Conservation (phyloP, 768 basidiomycete genomes). For the Paxillus involutus region DNA sequence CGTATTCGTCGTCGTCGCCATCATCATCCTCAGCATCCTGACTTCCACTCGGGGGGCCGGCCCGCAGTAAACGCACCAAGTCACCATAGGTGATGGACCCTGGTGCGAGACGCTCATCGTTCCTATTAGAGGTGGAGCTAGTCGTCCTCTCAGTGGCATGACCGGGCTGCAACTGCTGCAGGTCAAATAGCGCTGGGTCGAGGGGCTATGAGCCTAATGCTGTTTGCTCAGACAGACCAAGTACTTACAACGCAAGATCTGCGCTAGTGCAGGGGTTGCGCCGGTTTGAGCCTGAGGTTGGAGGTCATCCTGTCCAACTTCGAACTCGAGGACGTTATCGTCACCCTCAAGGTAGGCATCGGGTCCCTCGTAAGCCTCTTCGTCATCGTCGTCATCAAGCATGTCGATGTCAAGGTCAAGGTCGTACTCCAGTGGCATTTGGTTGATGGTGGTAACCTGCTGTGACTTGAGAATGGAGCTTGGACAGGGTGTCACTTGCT, state of each 20-base stretch:
- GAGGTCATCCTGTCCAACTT: constrained; percentile 25
- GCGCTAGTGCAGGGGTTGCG: constrained; percentile 15
- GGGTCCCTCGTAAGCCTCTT: constrained; percentile 33
- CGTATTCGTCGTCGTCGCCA: constrained; percentile 32
- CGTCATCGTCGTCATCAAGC: constrained; percentile 21
- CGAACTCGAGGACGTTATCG: constrained; percentile 35
- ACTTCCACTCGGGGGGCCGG: constrained; percentile 16
- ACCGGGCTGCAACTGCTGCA: constrained; percentile 22
- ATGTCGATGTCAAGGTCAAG: constrained; percentile 18
- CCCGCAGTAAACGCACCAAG: constrained; percentile 22
- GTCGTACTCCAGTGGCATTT: constrained; percentile 21
- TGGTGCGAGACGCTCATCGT: not conserved
- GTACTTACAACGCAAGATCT: constrained; percentile 31
- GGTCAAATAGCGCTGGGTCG: constrained; percentile 26
- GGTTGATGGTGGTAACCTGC: not conserved
- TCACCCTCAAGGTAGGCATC: constrained; percentile 35
- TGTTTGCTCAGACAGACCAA: not conserved
- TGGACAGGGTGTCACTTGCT: no score
- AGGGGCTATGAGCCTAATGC: constrained; percentile 2
- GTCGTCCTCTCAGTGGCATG: constrained; percentile 9
- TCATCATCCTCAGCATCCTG: constrained; percentile 45
- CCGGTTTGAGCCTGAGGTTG: not conserved
- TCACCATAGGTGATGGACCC: constrained; percentile 22
- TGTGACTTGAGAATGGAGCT: no score
- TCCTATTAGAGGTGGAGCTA: not conserved